Conservation (phyloP, 2,329 filamentous ascomycete genomes). For the Chaetomiaceae sp. region DNA sequence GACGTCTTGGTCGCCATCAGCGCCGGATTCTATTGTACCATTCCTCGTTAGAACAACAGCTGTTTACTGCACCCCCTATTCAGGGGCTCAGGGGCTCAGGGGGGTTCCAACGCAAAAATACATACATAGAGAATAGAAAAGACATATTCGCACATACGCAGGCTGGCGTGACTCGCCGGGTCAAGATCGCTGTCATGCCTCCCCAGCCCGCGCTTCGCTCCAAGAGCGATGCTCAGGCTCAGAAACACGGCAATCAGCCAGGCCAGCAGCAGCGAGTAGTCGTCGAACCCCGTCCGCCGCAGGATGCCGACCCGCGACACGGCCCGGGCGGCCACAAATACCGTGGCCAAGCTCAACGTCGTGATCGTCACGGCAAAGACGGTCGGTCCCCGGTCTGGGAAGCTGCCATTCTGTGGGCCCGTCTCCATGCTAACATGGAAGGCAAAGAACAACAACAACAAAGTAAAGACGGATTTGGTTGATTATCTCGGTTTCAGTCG, state of each 20-base stretch:
- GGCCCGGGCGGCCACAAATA: slow-evolving; percentile 72
- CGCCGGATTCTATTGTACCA: slow-evolving; percentile 75
- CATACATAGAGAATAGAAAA: slow-evolving; percentile 60
- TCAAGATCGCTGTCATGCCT: slow-evolving; percentile 59
- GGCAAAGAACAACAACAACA: no score
- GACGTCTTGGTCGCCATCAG: slow-evolving; percentile 90
- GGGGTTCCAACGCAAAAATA: no score
- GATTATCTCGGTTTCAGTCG: no score
- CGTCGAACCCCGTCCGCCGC: slow-evolving; percentile 66
- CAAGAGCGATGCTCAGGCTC: slow-evolving; percentile 61
- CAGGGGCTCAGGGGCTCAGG: no score
- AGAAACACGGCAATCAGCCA: slow-evolving; percentile 69
- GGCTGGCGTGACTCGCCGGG: slow-evolving; percentile 39
- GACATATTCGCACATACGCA: slow-evolving; percentile 59
- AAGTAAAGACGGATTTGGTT: no score
- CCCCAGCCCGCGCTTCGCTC: slow-evolving; percentile 62
- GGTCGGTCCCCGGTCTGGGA: slow-evolving; percentile 50
- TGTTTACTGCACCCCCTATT: no score
- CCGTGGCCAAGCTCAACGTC: slow-evolving; percentile 63
- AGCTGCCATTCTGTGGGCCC: neutral
- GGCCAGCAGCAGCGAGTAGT: slow-evolving; percentile 74
- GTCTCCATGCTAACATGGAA: neutral
- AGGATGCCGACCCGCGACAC: slow-evolving; percentile 70
- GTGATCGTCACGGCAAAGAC: slow-evolving; percentile 67
- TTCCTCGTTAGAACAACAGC: no score